Evolutionary conservation across 768 basidiomycete species (phyloP), one percentile per base, ranked within the genome.

Genomic region (Multifurca ochricompacta): DNA sequence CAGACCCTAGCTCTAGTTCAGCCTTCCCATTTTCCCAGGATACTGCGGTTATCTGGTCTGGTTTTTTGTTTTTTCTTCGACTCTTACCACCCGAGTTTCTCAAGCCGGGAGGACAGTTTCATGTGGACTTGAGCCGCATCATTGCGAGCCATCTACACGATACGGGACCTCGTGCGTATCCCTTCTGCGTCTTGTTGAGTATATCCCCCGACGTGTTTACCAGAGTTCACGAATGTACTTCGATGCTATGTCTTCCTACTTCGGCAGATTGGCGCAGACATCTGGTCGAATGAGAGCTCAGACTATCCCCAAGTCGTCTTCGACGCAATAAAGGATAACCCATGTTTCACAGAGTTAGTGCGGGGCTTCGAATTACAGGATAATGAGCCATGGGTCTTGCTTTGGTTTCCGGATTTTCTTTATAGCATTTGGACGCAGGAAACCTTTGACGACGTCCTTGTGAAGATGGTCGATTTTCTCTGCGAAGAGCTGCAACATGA

Each of bases 401-500:
- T 73, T 16, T 87, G 87, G 87, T 81, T 86, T 63, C 67, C 73
- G 41, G 77, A 82, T 56, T 81, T 80, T 63, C 68, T 91, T 44
- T 68, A 72, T 47, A 80, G 82, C n/a, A 64, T 85, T 44, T 73
- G 73, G 60, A 67, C 69, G 71, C 36, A 62, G 70, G 25, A 68
- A 72, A 27, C 85, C n/a, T 75, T 58, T 31, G 46, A 54, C 23
- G 82, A 85, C 48, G 74, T 86, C n/a, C 70, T 94, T 30, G 84
- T 85, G 7, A 84, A 81, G 65, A 74, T 86, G 34, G 70, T 81
- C 13, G 80, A 82, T 58, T 85, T 89, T 56, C 74, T 92, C 48
- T 87, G 84, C 66, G 88, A 87, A 64, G 83, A 89, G 59, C 68
- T 88, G 18, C 91, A 93, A 64, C 88, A 91, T 59, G 79, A 83